Evolutionary conservation across 1,139 yeast genomes (phyloP), one percentile per base, ranked within the genome.

Genomic region (Cylindricascospora bacillispora): DNA sequence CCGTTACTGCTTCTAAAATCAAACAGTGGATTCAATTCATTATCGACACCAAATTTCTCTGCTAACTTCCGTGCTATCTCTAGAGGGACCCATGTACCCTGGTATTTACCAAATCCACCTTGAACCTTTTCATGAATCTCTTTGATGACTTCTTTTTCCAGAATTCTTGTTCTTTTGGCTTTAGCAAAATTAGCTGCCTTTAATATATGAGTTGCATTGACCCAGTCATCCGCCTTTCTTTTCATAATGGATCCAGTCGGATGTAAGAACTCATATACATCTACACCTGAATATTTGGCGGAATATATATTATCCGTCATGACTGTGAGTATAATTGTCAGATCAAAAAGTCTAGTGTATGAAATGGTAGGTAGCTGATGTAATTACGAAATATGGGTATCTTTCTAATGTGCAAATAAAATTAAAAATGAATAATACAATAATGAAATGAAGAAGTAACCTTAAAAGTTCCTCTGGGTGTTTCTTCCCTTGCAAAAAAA

Each of bases 21-120:
- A 43, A 89, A 78, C 10, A 89, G 62, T 0, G 92, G 83, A 30
- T 60, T 59, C 33, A 89, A 59, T 15, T 68, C 63, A 2, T 70
- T 79, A 36, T 64, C 65, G 1, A 86, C 95, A 1, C 70, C 76
- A 47, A 81, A 86, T 45, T 73, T 75, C 29, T 60, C 62, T 2
- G 95, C 93, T 25, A 65, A 57, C 24, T 59, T 62, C 15, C 57
- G 51, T 0, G 82, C 78, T 24, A 72, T 55, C 6, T 64, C 66
- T 36, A 85, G 56, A 0, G 97, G 97, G 5, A 86, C 92, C 95
- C 97, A 89, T 2, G 97, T 86, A 13, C 98, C 98, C 55, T 89
- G 97, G 56, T 85, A 89, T 50, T 89, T 77, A 28, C 97, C 97
- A 45, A 85, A 86, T 2, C 97, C 97, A 40, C 97, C 98, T 55